phyloP scores from a whole-genome alignment of 73 alveolate genomes.

The Stentor roeselii region DNA sequence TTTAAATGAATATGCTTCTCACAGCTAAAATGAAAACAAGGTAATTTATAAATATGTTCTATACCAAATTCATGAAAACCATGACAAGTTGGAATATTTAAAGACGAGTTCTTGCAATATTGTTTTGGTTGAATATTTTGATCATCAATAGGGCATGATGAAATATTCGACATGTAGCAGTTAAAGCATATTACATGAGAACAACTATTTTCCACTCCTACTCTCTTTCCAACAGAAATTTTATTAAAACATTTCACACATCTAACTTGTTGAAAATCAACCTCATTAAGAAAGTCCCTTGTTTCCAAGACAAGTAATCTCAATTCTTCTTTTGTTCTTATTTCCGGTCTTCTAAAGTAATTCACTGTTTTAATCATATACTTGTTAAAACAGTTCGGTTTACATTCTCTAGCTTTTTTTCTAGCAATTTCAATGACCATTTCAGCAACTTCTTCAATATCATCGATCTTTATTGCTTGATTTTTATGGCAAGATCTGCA shows the following conservation, averaged over 20 bases:
- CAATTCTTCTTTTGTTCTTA: too few species aligned
- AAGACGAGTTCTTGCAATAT: background rate
- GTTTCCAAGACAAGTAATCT: too few species aligned
- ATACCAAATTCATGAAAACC: background rate
- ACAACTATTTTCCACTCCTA: background rate
- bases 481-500: too few species aligned
- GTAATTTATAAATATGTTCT: background rate
- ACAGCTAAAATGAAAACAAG: background rate
- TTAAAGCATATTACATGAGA: background rate
- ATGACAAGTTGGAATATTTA: background rate
- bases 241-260: background rate
- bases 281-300: too few species aligned
- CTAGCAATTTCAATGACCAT: too few species aligned
- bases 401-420: too few species aligned
- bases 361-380: too few species aligned
- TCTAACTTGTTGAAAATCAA: background rate
- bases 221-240: background rate
- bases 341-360: too few species aligned
- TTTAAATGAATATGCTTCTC: too few species aligned
- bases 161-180: background rate
- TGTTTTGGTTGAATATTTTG: background rate
- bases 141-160: background rate
- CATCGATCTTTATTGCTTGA: too few species aligned
- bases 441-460: too few species aligned
- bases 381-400: too few species aligned